Evolutionary conservation across 2,329 filamentous ascomycete genomes (phyloP).

Genomic region (Ophiosphaerella korrae): DNA sequence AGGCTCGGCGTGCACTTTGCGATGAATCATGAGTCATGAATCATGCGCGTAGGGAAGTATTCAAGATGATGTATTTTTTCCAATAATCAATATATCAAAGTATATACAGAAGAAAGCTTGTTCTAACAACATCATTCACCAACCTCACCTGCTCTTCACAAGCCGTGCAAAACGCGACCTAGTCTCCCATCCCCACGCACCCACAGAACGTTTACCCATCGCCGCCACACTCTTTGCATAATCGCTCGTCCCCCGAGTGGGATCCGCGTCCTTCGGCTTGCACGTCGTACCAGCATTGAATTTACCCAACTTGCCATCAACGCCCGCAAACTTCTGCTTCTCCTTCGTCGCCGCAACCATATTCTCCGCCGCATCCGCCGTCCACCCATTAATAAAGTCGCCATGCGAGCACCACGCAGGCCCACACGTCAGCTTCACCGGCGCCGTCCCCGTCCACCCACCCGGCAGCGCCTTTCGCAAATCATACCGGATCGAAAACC

Average conservation of each 20-base stretch:
- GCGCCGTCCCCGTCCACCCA: constrained; percentile 53
- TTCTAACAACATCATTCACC: not conserved
- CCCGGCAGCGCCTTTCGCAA: constrained; percentile 50
- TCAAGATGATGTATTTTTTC: no score
- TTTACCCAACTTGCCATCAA: constrained; percentile 45
- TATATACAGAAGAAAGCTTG: not conserved
- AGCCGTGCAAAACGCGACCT: constrained; percentile 16
- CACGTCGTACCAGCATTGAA: constrained; percentile 40
- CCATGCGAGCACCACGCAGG: constrained; percentile 52
- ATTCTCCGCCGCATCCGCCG: constrained; percentile 48
- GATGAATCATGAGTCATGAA: no score
- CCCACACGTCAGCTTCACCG: constrained; percentile 51
- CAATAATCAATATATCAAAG: not conserved
- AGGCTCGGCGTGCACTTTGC: not conserved
- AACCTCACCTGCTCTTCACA: not conserved
- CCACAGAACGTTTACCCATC: constrained; percentile 26
- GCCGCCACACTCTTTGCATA: constrained; percentile 46
- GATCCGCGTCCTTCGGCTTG: constrained; percentile 50
- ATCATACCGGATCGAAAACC: constrained; percentile 57
- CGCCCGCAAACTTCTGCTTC: constrained; percentile 44
- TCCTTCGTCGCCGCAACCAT: constrained; percentile 48
- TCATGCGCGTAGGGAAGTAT: no score
- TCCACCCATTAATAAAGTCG: constrained; percentile 58
- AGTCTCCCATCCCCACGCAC: constrained; percentile 23
- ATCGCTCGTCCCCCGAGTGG: constrained; percentile 49